Base-by-base conservation (phyloP, 768 basidiomycete species). In the Collybia nuda region DNA sequence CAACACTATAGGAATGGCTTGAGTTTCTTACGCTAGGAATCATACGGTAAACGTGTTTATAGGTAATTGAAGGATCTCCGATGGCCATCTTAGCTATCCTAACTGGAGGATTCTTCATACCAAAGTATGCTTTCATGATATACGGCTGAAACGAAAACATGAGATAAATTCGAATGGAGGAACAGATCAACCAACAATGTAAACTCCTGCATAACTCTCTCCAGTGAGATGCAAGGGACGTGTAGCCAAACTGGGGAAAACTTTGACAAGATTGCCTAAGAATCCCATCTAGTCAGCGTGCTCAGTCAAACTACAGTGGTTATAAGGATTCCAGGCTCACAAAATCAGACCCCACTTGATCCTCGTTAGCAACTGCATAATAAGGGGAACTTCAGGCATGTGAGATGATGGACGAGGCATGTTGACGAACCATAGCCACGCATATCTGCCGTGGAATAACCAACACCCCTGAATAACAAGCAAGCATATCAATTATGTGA, bases 161-260 rank as follows among this genome's bases (percentile, higher is more conserved):
- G 46, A 56, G 32, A 28, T 15, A 15, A 29, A 45, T 38, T 9
- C 37, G 29, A 28, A 26, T 29, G 23, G 21, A 26, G 7, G 15
- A 3, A 44, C 32, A 42, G 19, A 40, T 45, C 39, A 18, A 38
- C 81, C 57, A 50, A 82, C 81, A 48, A 88, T 87, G 57, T 85
- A 88, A 51, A 76, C 76, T 23, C 88, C 88, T 14, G 88, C 80
- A 64, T 89, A 89, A 58, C 84, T 86, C 66, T 90, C 88, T 6
- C 88, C 88, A 0, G 80, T 81, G 29, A 90, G 61, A 62, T 84
- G 68, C 26, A 90, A 73, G 9, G 88, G 88, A 22, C 88, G 80
- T 0, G 70, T 79, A 14, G 79, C 79, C 19, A 90, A 73, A 56
- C 75, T 74, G 15, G 88, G 88, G 64, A 90, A 90, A 9, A 89